These are phyloP conservation scores for Colletotrichum chlorophyti DNA, from an alignment of 2,329 filamentous ascomycete species.

Conservation along the genomic window DNA sequence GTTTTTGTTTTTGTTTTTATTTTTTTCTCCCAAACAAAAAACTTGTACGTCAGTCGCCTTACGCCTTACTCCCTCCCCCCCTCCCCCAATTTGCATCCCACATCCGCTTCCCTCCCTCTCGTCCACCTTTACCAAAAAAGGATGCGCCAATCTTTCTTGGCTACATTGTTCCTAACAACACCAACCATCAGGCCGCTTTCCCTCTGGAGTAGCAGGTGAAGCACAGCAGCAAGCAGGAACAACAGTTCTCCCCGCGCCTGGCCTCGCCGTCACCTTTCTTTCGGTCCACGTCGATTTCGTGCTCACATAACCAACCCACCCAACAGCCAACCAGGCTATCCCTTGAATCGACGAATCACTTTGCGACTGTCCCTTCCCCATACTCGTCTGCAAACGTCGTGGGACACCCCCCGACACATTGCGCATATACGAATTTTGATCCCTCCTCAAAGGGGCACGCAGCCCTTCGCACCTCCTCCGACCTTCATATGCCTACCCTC, in stretches of 20 bases:
- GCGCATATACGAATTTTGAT: conserved; percentile 10
- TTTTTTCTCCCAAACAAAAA: no score
- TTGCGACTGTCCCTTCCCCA: conserved; percentile 23
- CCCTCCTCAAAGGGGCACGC: conserved; percentile 18
- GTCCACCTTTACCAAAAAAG: not conserved
- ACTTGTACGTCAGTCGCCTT: conserved; percentile 6
- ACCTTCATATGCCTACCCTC: conserved; percentile 81
- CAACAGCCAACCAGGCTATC: conserved; percentile 16
- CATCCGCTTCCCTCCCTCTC: not conserved
- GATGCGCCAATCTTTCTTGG: conserved; percentile 7
- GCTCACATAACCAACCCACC: not conserved
- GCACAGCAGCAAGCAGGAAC: not conserved
- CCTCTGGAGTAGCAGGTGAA: conserved; percentile 1
- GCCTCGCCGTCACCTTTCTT: no score
- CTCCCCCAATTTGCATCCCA: not conserved
- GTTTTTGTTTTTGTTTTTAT: no score
- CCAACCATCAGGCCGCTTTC: conserved; percentile 12
- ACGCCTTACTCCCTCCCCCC: no score
- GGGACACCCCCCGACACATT: conserved; percentile 20
- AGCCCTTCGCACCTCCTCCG: conserved; percentile 36
- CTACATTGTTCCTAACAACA: conserved; percentile 28
- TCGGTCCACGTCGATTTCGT: conserved; percentile 12
- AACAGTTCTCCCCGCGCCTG: conserved; percentile 14
- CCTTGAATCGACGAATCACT: conserved; percentile 27
- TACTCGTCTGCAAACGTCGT: conserved; percentile 27